Evolutionary conservation across 495 filamentous ascomycete genomes (phyloP).

Genomic region (Penicillium dipodomyicola): DNA sequence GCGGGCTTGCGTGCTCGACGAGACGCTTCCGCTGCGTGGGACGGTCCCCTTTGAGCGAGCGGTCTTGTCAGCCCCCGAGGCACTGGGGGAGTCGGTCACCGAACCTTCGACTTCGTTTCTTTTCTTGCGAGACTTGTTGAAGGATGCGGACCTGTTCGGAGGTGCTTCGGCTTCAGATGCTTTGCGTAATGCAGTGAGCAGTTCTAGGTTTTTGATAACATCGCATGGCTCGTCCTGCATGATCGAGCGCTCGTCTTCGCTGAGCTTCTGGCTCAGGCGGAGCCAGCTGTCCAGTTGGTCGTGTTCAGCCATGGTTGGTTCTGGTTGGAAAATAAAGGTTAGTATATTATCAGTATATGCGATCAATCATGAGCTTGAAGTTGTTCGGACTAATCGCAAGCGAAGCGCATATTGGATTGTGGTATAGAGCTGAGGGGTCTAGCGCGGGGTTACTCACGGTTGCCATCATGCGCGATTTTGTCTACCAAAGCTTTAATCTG

Average conservation of each 20-base stretch:
- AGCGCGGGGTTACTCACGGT: slow-evolving; percentile 37
- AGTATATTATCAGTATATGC: slow-evolving; percentile 13
- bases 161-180: slow-evolving; percentile 59
- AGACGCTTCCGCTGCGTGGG: slow-evolving; percentile 57
- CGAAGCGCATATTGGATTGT: not conserved
- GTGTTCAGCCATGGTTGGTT: slow-evolving; percentile 40
- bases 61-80: slow-evolving; percentile 54
- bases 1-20: slow-evolving; percentile 42
- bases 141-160: slow-evolving; percentile 42
- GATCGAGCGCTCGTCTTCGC: slow-evolving; percentile 60
- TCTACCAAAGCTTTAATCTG: slow-evolving; percentile 56
- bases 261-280: slow-evolving; percentile 61
- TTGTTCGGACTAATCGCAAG: not conserved
- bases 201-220: slow-evolving; percentile 56
- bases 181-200: slow-evolving; percentile 59
- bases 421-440: slow-evolving; percentile 9
- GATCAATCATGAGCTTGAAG: not conserved
- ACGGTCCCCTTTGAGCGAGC: slow-evolving; percentile 44
- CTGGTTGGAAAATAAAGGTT: slow-evolving; percentile 21
- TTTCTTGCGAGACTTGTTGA: slow-evolving; percentile 59
- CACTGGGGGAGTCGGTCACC: slow-evolving; percentile 66
- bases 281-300: slow-evolving; percentile 56
- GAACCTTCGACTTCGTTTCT: slow-evolving; percentile 69
- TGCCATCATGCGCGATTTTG: slow-evolving; percentile 44
- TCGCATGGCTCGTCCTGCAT: slow-evolving; percentile 57